Conservation (phyloP, 1,284 basidiomycete species). For the Pseudozyma pruni region DNA sequence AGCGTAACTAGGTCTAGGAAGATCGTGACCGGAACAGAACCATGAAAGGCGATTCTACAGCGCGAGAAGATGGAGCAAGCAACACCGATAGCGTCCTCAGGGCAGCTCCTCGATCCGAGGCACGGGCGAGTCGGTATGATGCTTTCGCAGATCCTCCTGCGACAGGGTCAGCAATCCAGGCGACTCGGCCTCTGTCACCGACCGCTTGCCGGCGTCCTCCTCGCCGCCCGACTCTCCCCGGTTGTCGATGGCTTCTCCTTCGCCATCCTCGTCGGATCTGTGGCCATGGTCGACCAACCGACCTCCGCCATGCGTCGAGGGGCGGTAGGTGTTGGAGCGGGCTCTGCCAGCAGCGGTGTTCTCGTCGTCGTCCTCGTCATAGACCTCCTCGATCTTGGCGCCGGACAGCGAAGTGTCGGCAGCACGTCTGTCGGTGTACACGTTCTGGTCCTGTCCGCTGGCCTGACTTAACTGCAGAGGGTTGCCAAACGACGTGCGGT, state of each 20-base stretch:
- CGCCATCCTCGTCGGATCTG: background rate
- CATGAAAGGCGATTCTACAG: no score
- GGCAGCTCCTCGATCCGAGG: no score
- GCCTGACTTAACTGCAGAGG: slow-evolving; percentile 3
- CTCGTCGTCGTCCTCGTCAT: slow-evolving; percentile 6
- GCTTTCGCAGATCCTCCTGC: background rate
- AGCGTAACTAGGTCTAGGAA: background rate
- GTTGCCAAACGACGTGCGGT: slow-evolving; percentile 23
- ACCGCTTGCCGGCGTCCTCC: no score
- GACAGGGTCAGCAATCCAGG: slow-evolving; percentile 10
- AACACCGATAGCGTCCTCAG: no score
- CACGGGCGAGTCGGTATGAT: no score
- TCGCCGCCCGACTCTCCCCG: background rate
- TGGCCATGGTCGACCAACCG: background rate
- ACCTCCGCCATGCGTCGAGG: slow-evolving; percentile 11
- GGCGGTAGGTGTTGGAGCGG: slow-evolving; percentile 25
- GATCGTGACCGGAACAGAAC: background rate
- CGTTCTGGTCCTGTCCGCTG: background rate
- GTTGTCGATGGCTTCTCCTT: background rate
- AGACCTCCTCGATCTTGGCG: background rate
- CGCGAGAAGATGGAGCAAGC: no score
- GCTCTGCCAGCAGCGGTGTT: slow-evolving; percentile 5
- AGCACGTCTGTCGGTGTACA: background rate
- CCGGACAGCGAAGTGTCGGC: background rate
- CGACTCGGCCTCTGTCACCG: background rate